Base-by-base conservation (phyloP, 306 rosid genomes). In the Hippophae tibetana region DNA sequence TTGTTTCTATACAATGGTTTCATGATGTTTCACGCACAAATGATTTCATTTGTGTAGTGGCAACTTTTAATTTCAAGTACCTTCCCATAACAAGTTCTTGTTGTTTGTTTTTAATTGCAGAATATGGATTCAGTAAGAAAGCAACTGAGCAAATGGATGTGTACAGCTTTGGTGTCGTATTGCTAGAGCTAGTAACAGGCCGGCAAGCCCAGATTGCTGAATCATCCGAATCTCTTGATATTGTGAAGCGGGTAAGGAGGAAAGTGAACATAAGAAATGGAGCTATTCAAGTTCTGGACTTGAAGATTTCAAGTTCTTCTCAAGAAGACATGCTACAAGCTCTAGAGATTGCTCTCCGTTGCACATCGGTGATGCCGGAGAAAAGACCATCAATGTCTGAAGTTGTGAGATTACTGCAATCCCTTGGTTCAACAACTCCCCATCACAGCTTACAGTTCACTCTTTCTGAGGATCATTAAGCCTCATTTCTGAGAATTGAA, bases 291-390 rank as follows among this genome's bases (percentile, higher is more conserved):
- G 86, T 92, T 48, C 72, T 92, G 45, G 99, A 92, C 69, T 70
- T 73, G n/a, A 80, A 82, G 61, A 48, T 88, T 58, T 64, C 84
- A 61, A 49, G 61, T 14, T 53, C 73, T 45, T 80, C 66, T 55
- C 87, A 81, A 49, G 69, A 47, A 76, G 71, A 74, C 65, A 86
- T 92, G 92, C 46, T 75, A 46, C 78, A 77, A 71, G 96, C 82
- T 27, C 73, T 92, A 43, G 89, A 92, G 53, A 73, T 88, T 2
- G 96, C 96, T 26, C 90, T 92, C 40, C 75, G 66, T 9, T 88
- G 96, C 85, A 92, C 89, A 61, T 80, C 88, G 42, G 86, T 92
- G 78, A 80, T 92, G 78, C 95, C 99, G 2, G 95, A 88, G 69
- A 92, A 85, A 72, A 82, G 96, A 63, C 98, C 95, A 12, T 73